These are phyloP conservation scores for Blastocystis sp. DNA, from an alignment of 352 stramenopile species.

Conservation along the genomic window DNA sequence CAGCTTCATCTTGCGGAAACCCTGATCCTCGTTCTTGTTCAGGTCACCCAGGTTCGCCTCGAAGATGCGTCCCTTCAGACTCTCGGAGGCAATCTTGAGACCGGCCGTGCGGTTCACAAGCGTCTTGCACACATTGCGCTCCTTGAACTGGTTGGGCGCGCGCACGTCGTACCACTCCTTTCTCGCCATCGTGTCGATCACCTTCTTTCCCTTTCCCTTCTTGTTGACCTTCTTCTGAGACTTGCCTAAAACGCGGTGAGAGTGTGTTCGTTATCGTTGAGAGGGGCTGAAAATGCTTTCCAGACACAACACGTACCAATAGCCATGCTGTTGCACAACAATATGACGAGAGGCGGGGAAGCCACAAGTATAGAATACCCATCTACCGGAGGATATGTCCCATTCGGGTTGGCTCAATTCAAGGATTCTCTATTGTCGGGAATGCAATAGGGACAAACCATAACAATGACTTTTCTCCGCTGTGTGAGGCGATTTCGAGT, in stretches of 20 bases:
- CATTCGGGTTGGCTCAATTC: background rate
- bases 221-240: slow-evolving; percentile 67
- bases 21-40: slow-evolving; percentile 95
- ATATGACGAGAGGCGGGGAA: background rate
- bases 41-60: slow-evolving; percentile 93
- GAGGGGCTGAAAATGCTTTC: background rate
- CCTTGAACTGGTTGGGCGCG: slow-evolving; percentile 95
- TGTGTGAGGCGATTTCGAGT: background rate
- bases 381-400: background rate
- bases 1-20: slow-evolving; percentile 98
- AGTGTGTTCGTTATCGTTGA: background rate
- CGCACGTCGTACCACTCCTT: slow-evolving; percentile 99
- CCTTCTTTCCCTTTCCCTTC: slow-evolving; percentile 72
- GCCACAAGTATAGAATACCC: background rate
- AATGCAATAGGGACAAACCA: too few species aligned
- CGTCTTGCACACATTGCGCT: slow-evolving; percentile 96
- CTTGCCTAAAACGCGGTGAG: slow-evolving; percentile 50
- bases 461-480: too few species aligned
- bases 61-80: slow-evolving; percentile 96
- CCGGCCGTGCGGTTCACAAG: slow-evolving; percentile 95
- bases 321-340: slow-evolving; percentile 69
- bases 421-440: too few species aligned
- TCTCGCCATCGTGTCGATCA: slow-evolving; percentile 91
- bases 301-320: slow-evolving; percentile 34
- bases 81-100: slow-evolving; percentile 96